phyloP scores from a whole-genome alignment of 345 rosid genomes.

The thale cress (Arabidopsis thaliana) region TAIR10.1 NC_003074.8:20827501-20828000 shows the following conservation, averaged over 20 bases:
- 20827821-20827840: constrained; percentile 18
- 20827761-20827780: constrained; percentile 11
- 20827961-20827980: constrained; percentile 4
- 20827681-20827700: constrained; percentile 72
- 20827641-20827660: constrained; percentile 50
- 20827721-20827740: constrained; percentile 18
- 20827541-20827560: background rate
- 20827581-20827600: background rate
- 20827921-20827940: constrained; percentile 95
- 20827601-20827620: constrained; percentile 25
- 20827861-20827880: background rate
- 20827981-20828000: background rate
- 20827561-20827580: background rate
- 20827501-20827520: background rate
- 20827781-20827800: constrained; percentile 24
- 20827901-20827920: constrained; percentile 85
- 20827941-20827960: constrained; percentile 83
- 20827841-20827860: background rate
- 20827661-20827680: constrained; percentile 65
- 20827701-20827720: constrained; percentile 23
- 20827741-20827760: constrained; percentile 16
- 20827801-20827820: constrained; percentile 32
- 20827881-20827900: constrained; percentile 48
- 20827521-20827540: background rate
- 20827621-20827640: constrained; percentile 49